phyloP scores from a whole-genome alignment of 73 alveolate species.

The Stentor coeruleus region DNA sequence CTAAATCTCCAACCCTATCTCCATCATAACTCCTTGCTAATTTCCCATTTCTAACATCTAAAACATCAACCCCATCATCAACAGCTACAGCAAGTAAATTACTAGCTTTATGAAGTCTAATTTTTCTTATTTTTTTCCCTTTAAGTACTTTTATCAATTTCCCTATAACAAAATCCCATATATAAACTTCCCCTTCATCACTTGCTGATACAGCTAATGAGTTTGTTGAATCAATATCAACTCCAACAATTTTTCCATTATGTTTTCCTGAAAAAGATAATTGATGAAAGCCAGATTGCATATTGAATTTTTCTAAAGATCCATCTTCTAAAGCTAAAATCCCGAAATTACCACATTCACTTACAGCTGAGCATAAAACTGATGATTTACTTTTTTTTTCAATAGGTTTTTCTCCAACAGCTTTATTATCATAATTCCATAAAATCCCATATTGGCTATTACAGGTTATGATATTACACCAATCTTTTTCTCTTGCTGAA shows the following conservation, averaged over 20 bases:
- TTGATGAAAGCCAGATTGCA: constrained; percentile 79
- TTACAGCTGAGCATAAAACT: constrained; percentile 58
- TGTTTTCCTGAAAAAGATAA: constrained; percentile 53
- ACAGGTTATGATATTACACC: constrained; percentile 81
- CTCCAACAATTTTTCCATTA: constrained; percentile 54
- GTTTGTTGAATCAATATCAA: constrained; percentile 74
- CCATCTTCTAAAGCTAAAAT: constrained; percentile 75
- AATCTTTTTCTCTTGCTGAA: constrained; percentile 85
- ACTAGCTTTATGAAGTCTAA: constrained; percentile 60
- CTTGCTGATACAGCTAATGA: constrained; percentile 58
- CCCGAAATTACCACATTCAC: constrained; percentile 89
- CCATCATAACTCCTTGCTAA: constrained; percentile 37
- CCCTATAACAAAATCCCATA: constrained; percentile 80
- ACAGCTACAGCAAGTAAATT: constrained; percentile 47
- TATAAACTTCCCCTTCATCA: constrained; percentile 55
- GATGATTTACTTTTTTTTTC: constrained; percentile 46
- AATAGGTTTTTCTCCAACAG: constrained; percentile 49
- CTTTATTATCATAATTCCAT: constrained; percentile 64
- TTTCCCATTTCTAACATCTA: constrained; percentile 42
- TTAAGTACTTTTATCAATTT: constrained; percentile 44
- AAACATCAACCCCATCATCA: constrained; percentile 31
- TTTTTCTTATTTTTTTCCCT: constrained; percentile 48
- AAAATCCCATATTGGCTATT: constrained; percentile 49
- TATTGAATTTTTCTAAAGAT: constrained; percentile 68
- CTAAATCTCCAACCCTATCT: constrained; percentile 31